Conservation (phyloP, 2,329 filamentous ascomycete genomes). For the Coniochaeta ligniaria region DNA sequence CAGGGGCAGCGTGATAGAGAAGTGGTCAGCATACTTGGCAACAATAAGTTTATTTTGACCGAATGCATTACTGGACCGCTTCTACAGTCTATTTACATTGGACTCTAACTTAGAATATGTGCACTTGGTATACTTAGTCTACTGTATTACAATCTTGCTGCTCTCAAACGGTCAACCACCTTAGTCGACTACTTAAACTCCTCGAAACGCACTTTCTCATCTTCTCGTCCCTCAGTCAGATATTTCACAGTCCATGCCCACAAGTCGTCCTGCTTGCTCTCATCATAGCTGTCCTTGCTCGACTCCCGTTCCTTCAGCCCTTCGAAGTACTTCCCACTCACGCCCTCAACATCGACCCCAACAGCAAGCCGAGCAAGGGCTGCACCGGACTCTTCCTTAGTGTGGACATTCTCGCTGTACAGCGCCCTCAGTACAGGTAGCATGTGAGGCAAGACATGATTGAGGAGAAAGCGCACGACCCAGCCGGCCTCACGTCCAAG, state of each 20-base stretch:
- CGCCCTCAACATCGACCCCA: not conserved
- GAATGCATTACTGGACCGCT: no score
- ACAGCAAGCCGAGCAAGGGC: constrained; percentile 32
- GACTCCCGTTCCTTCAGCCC: constrained; percentile 28
- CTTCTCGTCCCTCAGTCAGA: constrained; percentile 10
- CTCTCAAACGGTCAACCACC: no score
- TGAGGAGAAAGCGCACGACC: constrained; percentile 24
- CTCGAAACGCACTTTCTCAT: constrained; percentile 7
- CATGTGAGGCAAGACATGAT: constrained; percentile 24
- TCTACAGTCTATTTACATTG: no score
- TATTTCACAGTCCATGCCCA: constrained; percentile 38
- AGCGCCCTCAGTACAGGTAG: constrained; percentile 27
- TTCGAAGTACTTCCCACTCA: constrained; percentile 31
- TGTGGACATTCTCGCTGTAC: constrained; percentile 27
- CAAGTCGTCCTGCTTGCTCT: constrained; percentile 38
- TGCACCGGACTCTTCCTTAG: constrained; percentile 28
- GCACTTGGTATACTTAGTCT: no score
- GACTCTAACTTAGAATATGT: no score
- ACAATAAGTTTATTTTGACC: no score
- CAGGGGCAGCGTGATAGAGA: no score
- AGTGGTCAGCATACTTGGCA: no score
- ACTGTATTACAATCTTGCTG: no score
- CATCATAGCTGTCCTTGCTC: constrained; percentile 34
- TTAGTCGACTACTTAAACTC: not conserved
- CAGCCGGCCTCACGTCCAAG: constrained; percentile 25